Percentiles rank a stretch among this genome's conserved stretches.
Conservation (phyloP, 306 rosid species). For the Rosa multiflora region DNA sequence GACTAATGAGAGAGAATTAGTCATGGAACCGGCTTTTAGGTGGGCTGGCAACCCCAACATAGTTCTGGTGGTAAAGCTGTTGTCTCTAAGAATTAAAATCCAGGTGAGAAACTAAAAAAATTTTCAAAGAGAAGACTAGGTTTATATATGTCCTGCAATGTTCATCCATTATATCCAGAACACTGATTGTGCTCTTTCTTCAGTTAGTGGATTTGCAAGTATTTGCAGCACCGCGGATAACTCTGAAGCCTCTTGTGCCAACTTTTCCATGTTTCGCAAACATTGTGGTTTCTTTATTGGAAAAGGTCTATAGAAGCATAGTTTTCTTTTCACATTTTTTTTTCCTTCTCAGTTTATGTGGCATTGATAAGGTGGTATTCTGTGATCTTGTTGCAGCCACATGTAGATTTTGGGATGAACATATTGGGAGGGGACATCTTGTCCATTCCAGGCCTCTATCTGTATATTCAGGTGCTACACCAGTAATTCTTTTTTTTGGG, state of each 20-base stretch:
- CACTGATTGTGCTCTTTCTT: slow-evolving; percentile 36
- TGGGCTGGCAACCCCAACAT: slow-evolving; percentile 92
- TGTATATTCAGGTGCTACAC: slow-evolving; percentile 77
- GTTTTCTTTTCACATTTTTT: background rate
- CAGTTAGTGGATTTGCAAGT: slow-evolving; percentile 86
- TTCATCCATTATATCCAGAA: slow-evolving; percentile 28
- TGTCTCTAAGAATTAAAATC: slow-evolving; percentile 51
- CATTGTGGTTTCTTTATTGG: slow-evolving; percentile 73
- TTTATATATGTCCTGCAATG: slow-evolving; percentile 12
- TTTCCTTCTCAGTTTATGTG: slow-evolving; percentile 1
- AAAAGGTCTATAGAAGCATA: slow-evolving; percentile 48
- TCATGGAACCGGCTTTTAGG: slow-evolving; percentile 73
- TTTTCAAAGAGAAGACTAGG: slow-evolving; percentile 14
- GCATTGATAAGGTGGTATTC: slow-evolving; percentile 1
- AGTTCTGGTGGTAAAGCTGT: slow-evolving; percentile 51
- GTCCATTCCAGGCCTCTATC: slow-evolving; percentile 88
- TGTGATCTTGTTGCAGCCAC: slow-evolving; percentile 58
- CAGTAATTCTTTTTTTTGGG: slow-evolving; percentile 28
- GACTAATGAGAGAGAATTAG: slow-evolving; percentile 83
- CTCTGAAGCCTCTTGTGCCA: slow-evolving; percentile 88
- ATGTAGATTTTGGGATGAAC: slow-evolving; percentile 80
- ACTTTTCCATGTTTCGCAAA: slow-evolving; percentile 87
- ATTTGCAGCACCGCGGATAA: slow-evolving; percentile 61
- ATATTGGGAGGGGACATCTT: slow-evolving; percentile 86
- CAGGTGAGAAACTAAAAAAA: slow-evolving; percentile 58